Percentiles rank a stretch among this genome's conserved stretches.
Evolutionary conservation across 768 basidiomycete species (phyloP).

Genomic region (Tephrocybe sp.): DNA sequence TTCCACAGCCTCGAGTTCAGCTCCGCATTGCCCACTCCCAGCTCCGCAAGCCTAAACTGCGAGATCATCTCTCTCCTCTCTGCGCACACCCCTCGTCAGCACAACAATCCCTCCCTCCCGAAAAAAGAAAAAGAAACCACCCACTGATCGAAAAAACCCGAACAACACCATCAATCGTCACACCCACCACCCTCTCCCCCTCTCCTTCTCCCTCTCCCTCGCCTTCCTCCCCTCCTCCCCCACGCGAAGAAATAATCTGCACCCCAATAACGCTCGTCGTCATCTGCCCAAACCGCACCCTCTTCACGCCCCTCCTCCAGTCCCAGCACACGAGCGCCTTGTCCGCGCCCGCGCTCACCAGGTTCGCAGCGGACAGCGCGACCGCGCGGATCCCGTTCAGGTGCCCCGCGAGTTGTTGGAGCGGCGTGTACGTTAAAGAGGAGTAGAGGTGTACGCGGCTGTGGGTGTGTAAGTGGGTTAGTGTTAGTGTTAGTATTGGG

Average conservation of each 20-base stretch:
- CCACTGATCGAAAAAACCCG: conserved; percentile 85
- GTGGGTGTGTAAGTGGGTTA: conserved; percentile 1
- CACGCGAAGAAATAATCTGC: no score
- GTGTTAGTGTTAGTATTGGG: not conserved
- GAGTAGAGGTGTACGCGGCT: conserved; percentile 90
- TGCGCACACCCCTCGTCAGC: no score
- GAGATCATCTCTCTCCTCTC: conserved; percentile 90
- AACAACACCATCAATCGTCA: conserved; percentile 93
- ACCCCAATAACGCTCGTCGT: conserved; percentile 92
- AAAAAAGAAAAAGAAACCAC: no score
- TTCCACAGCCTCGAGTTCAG: conserved; percentile 68
- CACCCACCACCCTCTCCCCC: conserved; percentile 84
- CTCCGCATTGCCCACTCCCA: conserved; percentile 67
- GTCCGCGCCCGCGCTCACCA: conserved; percentile 81
- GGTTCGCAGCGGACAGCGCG: conserved; percentile 79
- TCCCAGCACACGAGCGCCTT: conserved; percentile 87
- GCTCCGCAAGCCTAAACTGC: conserved; percentile 85
- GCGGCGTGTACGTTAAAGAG: conserved; percentile 77
- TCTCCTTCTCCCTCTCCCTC: conserved; percentile 46
- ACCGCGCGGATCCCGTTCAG: conserved; percentile 90
- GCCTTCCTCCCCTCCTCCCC: conserved; percentile 60
- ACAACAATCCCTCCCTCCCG: no score
- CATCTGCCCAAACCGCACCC: conserved; percentile 90
- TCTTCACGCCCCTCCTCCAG: conserved; percentile 86
- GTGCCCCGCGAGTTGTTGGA: conserved; percentile 84